phyloP scores from a whole-genome alignment of 1,284 basidiomycete genomes.

The Cutaneotrichosporon sp. region DNA sequence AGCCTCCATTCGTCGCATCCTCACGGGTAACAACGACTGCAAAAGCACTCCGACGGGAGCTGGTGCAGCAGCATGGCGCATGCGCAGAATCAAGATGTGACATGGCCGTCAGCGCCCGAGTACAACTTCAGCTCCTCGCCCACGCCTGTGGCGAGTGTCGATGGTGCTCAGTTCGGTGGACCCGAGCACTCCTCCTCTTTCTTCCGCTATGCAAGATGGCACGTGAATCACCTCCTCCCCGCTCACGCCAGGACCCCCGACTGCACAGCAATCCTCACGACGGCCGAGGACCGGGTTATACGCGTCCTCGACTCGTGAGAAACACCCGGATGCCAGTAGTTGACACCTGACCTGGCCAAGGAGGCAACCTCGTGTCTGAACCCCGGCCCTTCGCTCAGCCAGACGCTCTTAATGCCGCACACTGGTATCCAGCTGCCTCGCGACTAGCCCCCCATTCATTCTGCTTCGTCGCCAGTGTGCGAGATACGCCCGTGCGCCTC shows the following conservation, averaged over 20 bases:
- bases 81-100: background rate
- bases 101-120: slow-evolving; percentile 26
- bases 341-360: background rate
- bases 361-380: background rate
- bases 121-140: slow-evolving; percentile 21
- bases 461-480: slow-evolving; percentile 73
- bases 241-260: slow-evolving; percentile 38
- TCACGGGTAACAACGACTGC: no score
- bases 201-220: slow-evolving; percentile 41
- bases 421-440: slow-evolving; percentile 76
- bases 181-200: slow-evolving; percentile 27
- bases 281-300: slow-evolving; percentile 40
- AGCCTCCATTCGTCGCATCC: no score
- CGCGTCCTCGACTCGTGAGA: slow-evolving; percentile 36
- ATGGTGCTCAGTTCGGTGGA: slow-evolving; percentile 2
- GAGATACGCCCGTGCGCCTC: slow-evolving; percentile 74
- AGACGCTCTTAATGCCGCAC: slow-evolving; percentile 65
- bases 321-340: no score
- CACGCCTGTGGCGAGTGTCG: background rate
- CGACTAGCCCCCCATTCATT: slow-evolving; percentile 58
- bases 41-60: no score
- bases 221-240: slow-evolving; percentile 1
- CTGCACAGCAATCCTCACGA: slow-evolving; percentile 35
- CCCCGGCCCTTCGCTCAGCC: slow-evolving; percentile 53
- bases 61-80: background rate